phyloP scores from a whole-genome alignment of 2,329 filamentous ascomycete species.

The Canariomyces notabilis region DNA sequence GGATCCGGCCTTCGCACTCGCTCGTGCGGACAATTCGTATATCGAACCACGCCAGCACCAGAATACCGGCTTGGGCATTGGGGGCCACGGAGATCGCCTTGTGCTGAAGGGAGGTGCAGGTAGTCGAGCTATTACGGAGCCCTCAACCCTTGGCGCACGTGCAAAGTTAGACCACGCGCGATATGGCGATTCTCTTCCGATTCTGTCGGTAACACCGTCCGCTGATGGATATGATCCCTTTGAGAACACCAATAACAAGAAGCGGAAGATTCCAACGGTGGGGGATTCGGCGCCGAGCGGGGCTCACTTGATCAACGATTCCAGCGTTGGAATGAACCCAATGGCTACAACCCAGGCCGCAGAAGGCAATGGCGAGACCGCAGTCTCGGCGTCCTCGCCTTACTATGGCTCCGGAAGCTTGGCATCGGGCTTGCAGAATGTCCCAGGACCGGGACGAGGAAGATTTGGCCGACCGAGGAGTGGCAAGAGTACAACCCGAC shows the following conservation, averaged over 20 bases:
- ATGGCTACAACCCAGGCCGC: constrained; percentile 31
- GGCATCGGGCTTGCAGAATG: constrained; percentile 58
- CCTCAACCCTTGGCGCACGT: constrained; percentile 39
- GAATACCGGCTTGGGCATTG: constrained; percentile 50
- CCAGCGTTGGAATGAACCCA: constrained; percentile 26
- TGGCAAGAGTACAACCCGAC: constrained; percentile 57
- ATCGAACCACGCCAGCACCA: constrained; percentile 36
- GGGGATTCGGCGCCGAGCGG: constrained; percentile 56
- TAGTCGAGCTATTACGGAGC: constrained; percentile 44
- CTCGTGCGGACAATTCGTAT: constrained; percentile 30
- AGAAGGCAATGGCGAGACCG: constrained; percentile 31
- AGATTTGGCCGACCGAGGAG: constrained; percentile 66
- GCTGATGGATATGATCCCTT: constrained; percentile 92
- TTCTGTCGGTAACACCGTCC: constrained; percentile 64
- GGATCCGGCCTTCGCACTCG: constrained; percentile 24
- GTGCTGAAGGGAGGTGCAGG: constrained; percentile 38
- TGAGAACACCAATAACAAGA: constrained; percentile 98
- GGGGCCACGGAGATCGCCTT: constrained; percentile 58
- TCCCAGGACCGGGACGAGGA: constrained; percentile 80
- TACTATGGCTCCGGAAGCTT: constrained; percentile 46
- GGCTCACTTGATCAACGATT: constrained; percentile 36
- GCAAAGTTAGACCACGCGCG: constrained; percentile 42
- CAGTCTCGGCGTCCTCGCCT: constrained; percentile 29
- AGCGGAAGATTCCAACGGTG: constrained; percentile 91
- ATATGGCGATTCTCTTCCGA: constrained; percentile 47